Evolutionary conservation across 140 eudicot genomes (phyloP).

Genomic region (Flaveria floridana): DNA sequence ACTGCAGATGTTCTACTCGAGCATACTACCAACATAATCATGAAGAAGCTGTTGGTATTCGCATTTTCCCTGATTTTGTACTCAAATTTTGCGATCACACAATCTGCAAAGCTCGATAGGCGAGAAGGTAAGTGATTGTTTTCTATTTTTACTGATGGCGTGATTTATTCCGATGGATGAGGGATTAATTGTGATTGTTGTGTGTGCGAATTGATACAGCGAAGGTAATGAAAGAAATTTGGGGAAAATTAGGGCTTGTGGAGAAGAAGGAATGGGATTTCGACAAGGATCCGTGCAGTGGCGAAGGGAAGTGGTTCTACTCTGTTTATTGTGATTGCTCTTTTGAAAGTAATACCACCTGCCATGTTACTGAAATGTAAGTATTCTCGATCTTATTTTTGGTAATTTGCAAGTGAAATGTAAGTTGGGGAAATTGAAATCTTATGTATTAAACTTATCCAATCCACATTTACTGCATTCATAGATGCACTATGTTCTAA

Average conservation of each 20-base stretch:
- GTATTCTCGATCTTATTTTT: conserved; percentile 16
- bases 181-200: conserved; percentile 20
- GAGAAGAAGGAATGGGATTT: conserved; percentile 64
- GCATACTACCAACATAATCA: conserved; percentile 12
- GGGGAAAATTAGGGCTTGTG: conserved; percentile 31
- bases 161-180: not conserved
- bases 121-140: conserved; percentile 23
- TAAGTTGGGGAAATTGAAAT: conserved; percentile 7
- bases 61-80: conserved; percentile 6
- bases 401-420: not conserved
- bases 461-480: no score
- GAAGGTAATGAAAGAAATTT: conserved; percentile 49
- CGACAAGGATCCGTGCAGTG: conserved; percentile 61
- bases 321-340: conserved; percentile 61
- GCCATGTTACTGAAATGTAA: conserved; percentile 58
- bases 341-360: conserved; percentile 48
- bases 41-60: conserved; percentile 14
- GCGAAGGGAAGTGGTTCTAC: conserved; percentile 53
- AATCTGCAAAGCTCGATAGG: conserved; percentile 19
- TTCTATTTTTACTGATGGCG: not conserved
- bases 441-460: not conserved
- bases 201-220: conserved; percentile 39
- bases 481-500: no score
- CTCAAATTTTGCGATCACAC: conserved; percentile 11
- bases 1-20: not conserved